A percentile compares a stretch with the other conserved stretches of the same genome.
Evolutionary conservation across 2,329 filamentous ascomycete species (phyloP).

Genomic region (Fusarium brachygibbosum): DNA sequence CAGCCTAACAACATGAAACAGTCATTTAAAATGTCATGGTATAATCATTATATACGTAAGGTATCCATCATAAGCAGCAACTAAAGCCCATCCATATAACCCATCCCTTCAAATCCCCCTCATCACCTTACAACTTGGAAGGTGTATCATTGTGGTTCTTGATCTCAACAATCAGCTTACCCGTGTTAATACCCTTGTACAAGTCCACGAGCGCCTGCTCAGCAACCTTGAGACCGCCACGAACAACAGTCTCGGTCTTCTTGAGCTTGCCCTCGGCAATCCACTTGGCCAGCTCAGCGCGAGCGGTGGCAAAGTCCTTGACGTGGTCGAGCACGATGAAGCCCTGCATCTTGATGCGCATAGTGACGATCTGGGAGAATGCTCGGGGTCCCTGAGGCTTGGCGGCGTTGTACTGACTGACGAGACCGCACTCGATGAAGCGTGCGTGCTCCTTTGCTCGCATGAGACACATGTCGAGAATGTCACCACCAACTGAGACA

Average conservation of each 20-base stretch:
- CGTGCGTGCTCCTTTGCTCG: conserved; percentile 74
- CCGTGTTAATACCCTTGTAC: conserved; percentile 79
- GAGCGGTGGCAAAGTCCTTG: conserved; percentile 69
- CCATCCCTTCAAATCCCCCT: background rate
- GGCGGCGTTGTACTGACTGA: conserved; percentile 76
- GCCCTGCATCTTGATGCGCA: conserved; percentile 74
- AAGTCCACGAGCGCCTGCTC: conserved; percentile 74
- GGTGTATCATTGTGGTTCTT: conserved; percentile 51
- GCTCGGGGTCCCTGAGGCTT: conserved; percentile 69
- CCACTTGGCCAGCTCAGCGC: conserved; percentile 76
- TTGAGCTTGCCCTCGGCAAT: conserved; percentile 78
- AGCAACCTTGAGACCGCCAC: conserved; percentile 74
- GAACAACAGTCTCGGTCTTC: conserved; percentile 78
- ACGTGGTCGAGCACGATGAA: conserved; percentile 81
- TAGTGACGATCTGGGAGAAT: conserved; percentile 66
- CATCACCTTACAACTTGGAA: conserved; percentile 46
- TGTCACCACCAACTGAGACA: conserved; percentile 72
- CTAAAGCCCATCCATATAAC: conserved; percentile 10
- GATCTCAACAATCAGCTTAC: conserved; percentile 62
- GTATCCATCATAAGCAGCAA: conserved; percentile 26
- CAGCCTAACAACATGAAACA: too few species aligned
- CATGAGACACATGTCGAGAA: conserved; percentile 74
- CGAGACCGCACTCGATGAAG: conserved; percentile 79
- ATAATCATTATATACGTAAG: conserved; percentile 37
- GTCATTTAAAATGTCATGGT: too few species aligned